Conservation (phyloP, 768 basidiomycete species). For the Gymnopilus dilepis region DNA sequence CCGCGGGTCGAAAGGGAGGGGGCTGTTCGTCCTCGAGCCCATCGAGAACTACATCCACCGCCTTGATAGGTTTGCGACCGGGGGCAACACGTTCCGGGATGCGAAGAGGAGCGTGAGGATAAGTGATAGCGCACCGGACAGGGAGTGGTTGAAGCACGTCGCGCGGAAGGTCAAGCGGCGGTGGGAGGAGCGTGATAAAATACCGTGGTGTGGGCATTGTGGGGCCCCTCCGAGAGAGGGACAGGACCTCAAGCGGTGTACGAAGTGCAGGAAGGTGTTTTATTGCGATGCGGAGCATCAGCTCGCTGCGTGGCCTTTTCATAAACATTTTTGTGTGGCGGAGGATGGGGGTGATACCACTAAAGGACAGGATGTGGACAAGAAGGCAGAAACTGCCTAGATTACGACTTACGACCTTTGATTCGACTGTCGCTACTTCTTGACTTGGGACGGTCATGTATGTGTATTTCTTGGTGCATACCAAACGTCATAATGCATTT, state of each 20-base stretch:
- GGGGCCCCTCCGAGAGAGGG: slow-evolving; percentile 22
- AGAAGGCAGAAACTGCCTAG: too few relatives aligned
- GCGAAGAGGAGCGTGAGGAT: slow-evolving; percentile 16
- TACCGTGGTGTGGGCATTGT: slow-evolving; percentile 30
- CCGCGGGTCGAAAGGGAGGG: slow-evolving; percentile 25
- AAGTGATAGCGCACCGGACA: slow-evolving; percentile 15
- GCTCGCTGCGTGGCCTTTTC: slow-evolving; percentile 27
- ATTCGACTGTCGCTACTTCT: too few relatives aligned
- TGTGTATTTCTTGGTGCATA: neutral
- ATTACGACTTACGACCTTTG: too few relatives aligned
- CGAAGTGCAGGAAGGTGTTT: slow-evolving; percentile 20
- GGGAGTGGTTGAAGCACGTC: slow-evolving; percentile 17
- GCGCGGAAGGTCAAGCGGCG: slow-evolving; percentile 23
- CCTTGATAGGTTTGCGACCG: slow-evolving; percentile 23
- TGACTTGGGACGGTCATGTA: neutral
- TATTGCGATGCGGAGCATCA: slow-evolving; percentile 30
- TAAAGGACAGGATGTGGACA: too few relatives aligned
- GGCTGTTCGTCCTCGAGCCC: slow-evolving; percentile 30
- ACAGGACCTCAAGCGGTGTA: slow-evolving; percentile 22
- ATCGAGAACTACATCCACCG: slow-evolving; percentile 18
- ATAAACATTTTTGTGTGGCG: slow-evolving; percentile 28
- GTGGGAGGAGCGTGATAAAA: slow-evolving; percentile 25
- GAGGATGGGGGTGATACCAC: too few relatives aligned
- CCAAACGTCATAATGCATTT: neutral
- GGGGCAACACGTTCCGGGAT: slow-evolving; percentile 20